phyloP scores from a whole-genome alignment of 768 basidiomycete species.

The Amanita rubescens region DNA sequence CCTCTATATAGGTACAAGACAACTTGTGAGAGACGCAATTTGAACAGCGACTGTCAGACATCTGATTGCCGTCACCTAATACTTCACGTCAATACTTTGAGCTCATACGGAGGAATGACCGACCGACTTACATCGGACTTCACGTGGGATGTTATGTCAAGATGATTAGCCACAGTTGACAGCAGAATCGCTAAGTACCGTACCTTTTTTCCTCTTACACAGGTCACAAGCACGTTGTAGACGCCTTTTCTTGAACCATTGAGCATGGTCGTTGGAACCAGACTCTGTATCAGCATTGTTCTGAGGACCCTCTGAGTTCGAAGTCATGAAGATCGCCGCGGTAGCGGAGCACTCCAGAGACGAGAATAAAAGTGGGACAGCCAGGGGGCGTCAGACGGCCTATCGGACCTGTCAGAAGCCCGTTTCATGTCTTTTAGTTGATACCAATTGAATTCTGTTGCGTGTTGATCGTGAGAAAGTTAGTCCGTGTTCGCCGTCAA shows the following conservation, averaged over 20 bases:
- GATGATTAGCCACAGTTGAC: background rate
- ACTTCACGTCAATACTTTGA: background rate
- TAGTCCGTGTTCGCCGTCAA: no score
- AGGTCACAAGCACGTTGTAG: constrained; percentile 77
- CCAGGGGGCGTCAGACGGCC: no score
- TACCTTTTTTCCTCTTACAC: constrained; percentile 79
- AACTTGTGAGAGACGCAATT: constrained; percentile 57
- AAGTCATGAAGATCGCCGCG: background rate
- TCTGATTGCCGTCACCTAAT: constrained; percentile 63
- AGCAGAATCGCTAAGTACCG: constrained; percentile 13
- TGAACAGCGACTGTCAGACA: constrained; percentile 57
- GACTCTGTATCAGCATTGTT: constrained; percentile 43
- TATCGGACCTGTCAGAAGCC: no score
- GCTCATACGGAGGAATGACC: background rate
- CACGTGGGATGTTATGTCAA: background rate
- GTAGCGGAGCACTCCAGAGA: background rate
- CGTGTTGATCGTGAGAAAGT: background rate
- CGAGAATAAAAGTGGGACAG: background rate
- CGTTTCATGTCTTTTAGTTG: background rate
- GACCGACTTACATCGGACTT: constrained; percentile 46
- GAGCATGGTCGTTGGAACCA: constrained; percentile 15
- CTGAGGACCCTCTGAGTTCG: constrained; percentile 14
- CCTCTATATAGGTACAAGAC: constrained; percentile 64
- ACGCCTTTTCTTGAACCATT: constrained; percentile 56
- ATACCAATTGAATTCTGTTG: no score